phyloP scores from a whole-genome alignment of 2,329 filamentous ascomycete species.

The Diaporthe vaccinii region DNA sequence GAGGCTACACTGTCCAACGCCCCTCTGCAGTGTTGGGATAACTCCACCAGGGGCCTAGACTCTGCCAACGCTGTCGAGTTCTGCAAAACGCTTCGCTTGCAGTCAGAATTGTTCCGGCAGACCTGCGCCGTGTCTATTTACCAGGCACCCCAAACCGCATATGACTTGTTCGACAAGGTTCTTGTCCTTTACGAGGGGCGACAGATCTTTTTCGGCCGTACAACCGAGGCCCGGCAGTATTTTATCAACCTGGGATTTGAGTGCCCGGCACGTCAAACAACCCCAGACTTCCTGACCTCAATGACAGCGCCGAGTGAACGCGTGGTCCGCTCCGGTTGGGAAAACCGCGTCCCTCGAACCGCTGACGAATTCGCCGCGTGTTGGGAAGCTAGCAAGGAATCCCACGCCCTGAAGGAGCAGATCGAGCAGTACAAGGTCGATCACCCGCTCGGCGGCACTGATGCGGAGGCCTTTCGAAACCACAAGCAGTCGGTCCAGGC shows the following conservation, averaged over 20 bases:
- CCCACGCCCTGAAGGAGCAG: constrained; percentile 63
- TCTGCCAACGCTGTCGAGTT: constrained; percentile 83
- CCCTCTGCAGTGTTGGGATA: constrained; percentile 77
- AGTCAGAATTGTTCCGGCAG: constrained; percentile 75
- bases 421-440: constrained; percentile 68
- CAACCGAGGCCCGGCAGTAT: constrained; percentile 72
- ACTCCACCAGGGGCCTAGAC: constrained; percentile 80
- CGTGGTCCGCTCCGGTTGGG: constrained; percentile 66
- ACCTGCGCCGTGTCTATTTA: constrained; percentile 81
- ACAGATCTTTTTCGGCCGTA: constrained; percentile 74
- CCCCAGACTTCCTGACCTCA: constrained; percentile 81
- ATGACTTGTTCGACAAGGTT: constrained; percentile 74
- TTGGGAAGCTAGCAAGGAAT: constrained; percentile 69
- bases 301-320: constrained; percentile 74
- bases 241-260: constrained; percentile 77
- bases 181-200: constrained; percentile 71
- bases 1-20: constrained; percentile 71
- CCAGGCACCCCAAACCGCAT: constrained; percentile 75
- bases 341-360: constrained; percentile 69
- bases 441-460: constrained; percentile 67
- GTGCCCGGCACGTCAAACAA: constrained; percentile 76
- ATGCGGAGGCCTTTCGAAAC: constrained; percentile 69
- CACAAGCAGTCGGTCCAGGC: constrained; percentile 68
- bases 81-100: constrained; percentile 76
- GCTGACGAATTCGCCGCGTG: constrained; percentile 72